Conservation (phyloP, 768 basidiomycete species). For the Naganishia friedmannii region DNA sequence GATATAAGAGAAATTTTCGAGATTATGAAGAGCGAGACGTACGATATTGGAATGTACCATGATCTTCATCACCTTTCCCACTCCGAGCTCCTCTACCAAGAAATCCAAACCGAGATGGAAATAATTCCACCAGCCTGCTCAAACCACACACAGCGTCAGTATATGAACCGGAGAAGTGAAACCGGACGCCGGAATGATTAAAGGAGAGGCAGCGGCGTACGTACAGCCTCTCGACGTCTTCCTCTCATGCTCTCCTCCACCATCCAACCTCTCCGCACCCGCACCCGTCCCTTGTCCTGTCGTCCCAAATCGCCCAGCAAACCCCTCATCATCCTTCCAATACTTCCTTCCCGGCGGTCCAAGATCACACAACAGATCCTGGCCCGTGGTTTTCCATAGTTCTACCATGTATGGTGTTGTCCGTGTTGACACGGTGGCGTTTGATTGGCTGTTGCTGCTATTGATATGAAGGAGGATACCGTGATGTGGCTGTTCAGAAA, state of each 20-base stretch:
- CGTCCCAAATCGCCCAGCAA: constrained; percentile 36
- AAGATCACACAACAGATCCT: constrained; percentile 74
- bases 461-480: constrained; percentile 39
- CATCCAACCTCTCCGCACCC: too few relatives aligned
- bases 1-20: too few relatives aligned
- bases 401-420: constrained; percentile 56
- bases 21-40: too few relatives aligned
- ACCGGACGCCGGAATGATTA: too few relatives aligned
- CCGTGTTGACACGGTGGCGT: constrained; percentile 36
- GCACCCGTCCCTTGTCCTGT: not conserved
- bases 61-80: constrained; percentile 75
- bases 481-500: constrained; percentile 35
- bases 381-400: constrained; percentile 73
- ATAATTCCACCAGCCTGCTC: constrained; percentile 61
- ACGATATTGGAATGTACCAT: constrained; percentile 85
- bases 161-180: too few relatives aligned
- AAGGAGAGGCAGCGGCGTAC: not conserved
- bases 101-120: constrained; percentile 89
- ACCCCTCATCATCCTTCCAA: constrained; percentile 73
- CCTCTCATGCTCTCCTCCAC: not conserved
- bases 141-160: not conserved
- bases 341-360: constrained; percentile 73
- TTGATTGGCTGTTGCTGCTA: not conserved
- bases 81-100: constrained; percentile 63
- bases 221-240: not conserved